phyloP scores from a whole-genome alignment of 305 asterid species.

The Fraxinus sp. region DNA sequence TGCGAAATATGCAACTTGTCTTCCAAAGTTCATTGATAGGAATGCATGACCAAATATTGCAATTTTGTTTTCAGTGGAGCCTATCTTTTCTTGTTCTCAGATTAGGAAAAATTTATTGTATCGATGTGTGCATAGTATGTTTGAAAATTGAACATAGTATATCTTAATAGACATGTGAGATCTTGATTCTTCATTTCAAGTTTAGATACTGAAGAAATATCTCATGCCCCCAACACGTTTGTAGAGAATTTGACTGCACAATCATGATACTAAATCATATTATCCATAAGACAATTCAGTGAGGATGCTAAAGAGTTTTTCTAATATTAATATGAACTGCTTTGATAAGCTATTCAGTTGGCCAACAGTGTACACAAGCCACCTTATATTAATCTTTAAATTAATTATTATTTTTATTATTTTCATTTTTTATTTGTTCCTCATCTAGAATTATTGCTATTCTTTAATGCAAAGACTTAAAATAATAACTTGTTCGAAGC shows the following conservation, averaged over 20 bases:
- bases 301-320: background rate
- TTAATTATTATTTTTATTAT: background rate
- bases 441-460: background rate
- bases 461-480: background rate
- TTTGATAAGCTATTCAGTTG: background rate
- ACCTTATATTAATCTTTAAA: background rate
- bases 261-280: background rate
- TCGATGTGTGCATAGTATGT: background rate
- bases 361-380: background rate
- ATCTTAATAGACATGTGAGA: background rate
- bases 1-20: background rate
- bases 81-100: background rate
- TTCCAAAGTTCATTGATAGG: background rate
- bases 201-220: background rate
- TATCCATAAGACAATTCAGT: background rate
- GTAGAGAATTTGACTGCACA: background rate
- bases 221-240: background rate
- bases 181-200: background rate
- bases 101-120: background rate
- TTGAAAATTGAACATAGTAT: background rate
- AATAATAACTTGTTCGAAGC: background rate
- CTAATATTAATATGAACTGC: background rate
- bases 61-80: background rate
- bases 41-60: background rate
- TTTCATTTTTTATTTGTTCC: background rate